These are phyloP conservation scores for Phytophthora uliginosa DNA, from an alignment of 352 stramenopile genomes.

Conservation along the genomic window DNA sequence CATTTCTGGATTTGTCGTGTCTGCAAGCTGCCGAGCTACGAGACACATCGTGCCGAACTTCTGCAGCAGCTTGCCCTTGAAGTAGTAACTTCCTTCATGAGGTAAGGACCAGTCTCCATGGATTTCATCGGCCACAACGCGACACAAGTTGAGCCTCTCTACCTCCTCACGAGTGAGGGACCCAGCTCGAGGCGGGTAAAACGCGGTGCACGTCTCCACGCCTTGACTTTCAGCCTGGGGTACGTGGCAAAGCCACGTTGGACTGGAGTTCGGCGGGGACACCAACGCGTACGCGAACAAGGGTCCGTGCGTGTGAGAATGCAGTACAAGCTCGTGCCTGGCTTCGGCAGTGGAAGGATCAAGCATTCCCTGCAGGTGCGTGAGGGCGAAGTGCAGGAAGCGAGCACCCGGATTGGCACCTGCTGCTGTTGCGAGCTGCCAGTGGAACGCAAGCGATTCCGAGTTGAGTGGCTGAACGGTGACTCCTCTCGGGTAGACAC, in stretches of 20 bases:
- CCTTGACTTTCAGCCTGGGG: slow-evolving; percentile 46
- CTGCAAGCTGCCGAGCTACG: slow-evolving; percentile 65
- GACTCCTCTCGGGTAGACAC: slow-evolving; percentile 53
- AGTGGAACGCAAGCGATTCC: slow-evolving; percentile 74
- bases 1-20: slow-evolving; percentile 69
- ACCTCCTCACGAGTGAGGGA: slow-evolving; percentile 47
- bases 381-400: slow-evolving; percentile 79
- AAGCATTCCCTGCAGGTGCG: slow-evolving; percentile 69
- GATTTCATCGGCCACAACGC: slow-evolving; percentile 71
- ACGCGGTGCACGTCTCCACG: slow-evolving; percentile 58
- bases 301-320: slow-evolving; percentile 77
- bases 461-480: slow-evolving; percentile 29
- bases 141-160: slow-evolving; percentile 45
- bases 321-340: slow-evolving; percentile 64
- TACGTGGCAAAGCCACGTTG: slow-evolving; percentile 64
- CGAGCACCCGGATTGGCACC: slow-evolving; percentile 35
- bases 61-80: slow-evolving; percentile 84
- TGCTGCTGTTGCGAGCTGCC: slow-evolving; percentile 46
- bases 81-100: slow-evolving; percentile 85
- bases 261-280: slow-evolving; percentile 10
- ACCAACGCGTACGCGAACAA: slow-evolving; percentile 69
- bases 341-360: slow-evolving; percentile 47
- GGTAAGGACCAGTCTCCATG: slow-evolving; percentile 74
- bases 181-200: slow-evolving; percentile 53
- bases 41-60: slow-evolving; percentile 86